A percentile compares a stretch with the other conserved stretches of the same genome.
Evolutionary conservation across 2,329 filamentous ascomycete genomes (phyloP).

Genomic region (Tolypocladium ophioglossoides): DNA sequence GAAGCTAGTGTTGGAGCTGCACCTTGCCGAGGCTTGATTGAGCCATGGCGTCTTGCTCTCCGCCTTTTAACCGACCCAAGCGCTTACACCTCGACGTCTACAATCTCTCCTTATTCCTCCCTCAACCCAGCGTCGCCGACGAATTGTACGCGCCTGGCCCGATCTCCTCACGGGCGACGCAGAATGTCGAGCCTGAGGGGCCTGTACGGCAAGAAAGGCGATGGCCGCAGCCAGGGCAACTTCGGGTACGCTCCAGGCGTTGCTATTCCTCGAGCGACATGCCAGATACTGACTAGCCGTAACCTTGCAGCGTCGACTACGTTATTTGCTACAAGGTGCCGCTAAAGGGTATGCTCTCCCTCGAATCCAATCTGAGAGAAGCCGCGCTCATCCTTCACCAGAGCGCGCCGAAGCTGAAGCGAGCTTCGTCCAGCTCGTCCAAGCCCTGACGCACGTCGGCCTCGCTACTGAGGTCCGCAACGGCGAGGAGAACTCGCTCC

Average conservation of each 20-base stretch:
- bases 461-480: constrained; percentile 79
- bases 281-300: constrained; percentile 2
- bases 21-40: not conserved
- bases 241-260: constrained; percentile 23
- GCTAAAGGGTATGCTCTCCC: constrained; percentile 43
- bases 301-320: constrained; percentile 63
- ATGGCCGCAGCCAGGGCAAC: constrained; percentile 22
- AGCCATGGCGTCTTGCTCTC: not conserved
- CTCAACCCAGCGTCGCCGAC: not conserved
- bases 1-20: not conserved
- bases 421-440: constrained; percentile 67
- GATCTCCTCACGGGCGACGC: not conserved
- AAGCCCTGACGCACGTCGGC: constrained; percentile 67
- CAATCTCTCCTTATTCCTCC: not conserved
- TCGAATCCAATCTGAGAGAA: not conserved
- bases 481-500: constrained; percentile 62
- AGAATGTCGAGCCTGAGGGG: constrained; percentile 23
- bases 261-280: not conserved
- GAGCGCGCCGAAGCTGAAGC: constrained; percentile 60
- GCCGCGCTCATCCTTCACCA: constrained; percentile 19
- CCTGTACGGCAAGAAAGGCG: constrained; percentile 18
- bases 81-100: not conserved
- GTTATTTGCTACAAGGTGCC: constrained; percentile 72
- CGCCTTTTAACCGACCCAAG: not conserved
- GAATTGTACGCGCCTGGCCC: not conserved